phyloP scores from a whole-genome alignment of 257 asterid species.

The Cordia subcordata region DNA sequence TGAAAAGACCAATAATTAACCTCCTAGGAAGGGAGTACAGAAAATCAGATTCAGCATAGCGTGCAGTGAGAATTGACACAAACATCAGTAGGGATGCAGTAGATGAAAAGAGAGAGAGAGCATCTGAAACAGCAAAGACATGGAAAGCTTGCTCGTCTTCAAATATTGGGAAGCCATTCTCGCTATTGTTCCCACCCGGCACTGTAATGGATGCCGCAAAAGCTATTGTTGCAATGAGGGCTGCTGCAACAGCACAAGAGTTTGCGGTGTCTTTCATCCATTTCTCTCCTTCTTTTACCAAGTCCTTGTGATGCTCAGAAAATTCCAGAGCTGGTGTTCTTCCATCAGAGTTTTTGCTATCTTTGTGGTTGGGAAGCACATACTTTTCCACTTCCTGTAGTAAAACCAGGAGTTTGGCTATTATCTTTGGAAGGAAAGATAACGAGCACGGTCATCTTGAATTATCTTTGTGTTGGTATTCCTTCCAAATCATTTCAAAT shows the following conservation, averaged over 20 bases:
- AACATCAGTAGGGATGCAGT: slow-evolving; percentile 31
- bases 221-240: slow-evolving; percentile 33
- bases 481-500: too few relatives aligned
- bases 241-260: slow-evolving; percentile 32
- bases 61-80: slow-evolving; percentile 33
- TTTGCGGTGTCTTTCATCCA: slow-evolving; percentile 41
- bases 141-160: slow-evolving; percentile 1
- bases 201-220: slow-evolving; percentile 42
- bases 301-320: slow-evolving; percentile 20
- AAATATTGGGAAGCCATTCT: slow-evolving; percentile 25
- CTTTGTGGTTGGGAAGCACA: slow-evolving; percentile 24
- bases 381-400: slow-evolving; percentile 36
- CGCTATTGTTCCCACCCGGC: slow-evolving; percentile 28
- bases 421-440: not conserved
- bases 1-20: slow-evolving; percentile 24
- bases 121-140: slow-evolving; percentile 27
- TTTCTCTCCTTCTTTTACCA: slow-evolving; percentile 30
- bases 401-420: too few relatives aligned
- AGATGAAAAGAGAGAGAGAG: slow-evolving; percentile 32
- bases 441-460: not conserved
- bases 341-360: slow-evolving; percentile 14
- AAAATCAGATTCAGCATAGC: slow-evolving; percentile 33
- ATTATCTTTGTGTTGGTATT: too few relatives aligned
- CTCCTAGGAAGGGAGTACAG: slow-evolving; percentile 26
- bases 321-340: slow-evolving; percentile 32